Conservation (phyloP, 1,284 basidiomycete species). For the Sanghuangporus sanghuang region DNA sequence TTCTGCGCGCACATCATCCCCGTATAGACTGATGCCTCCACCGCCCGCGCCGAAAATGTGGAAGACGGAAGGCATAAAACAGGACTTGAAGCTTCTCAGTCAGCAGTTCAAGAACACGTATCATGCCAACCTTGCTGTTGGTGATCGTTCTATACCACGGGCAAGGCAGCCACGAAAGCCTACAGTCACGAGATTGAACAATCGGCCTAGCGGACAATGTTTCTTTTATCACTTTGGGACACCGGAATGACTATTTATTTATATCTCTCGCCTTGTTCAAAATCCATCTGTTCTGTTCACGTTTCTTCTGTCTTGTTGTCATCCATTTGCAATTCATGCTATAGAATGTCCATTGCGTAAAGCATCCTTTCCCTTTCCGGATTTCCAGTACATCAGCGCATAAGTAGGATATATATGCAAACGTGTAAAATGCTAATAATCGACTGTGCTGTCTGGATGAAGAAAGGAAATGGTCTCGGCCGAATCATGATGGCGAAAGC, state of each 20-base stretch:
- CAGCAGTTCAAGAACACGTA: background rate
- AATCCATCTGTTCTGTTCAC: background rate
- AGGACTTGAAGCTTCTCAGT: background rate
- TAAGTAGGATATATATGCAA: constrained; percentile 3
- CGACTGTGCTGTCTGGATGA: background rate
- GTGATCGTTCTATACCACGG: background rate
- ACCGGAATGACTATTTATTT: background rate
- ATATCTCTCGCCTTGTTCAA: background rate
- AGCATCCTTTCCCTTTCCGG: too few species aligned
- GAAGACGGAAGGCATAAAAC: background rate
- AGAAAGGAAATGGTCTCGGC: background rate
- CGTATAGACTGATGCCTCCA: background rate
- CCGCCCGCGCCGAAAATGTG: background rate
- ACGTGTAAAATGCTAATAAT: background rate
- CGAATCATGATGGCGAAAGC: background rate
- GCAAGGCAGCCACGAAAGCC: background rate
- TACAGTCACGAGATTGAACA: background rate
- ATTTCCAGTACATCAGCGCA: constrained; percentile 2
- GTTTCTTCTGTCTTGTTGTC: background rate
- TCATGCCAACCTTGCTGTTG: background rate
- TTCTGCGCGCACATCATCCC: background rate
- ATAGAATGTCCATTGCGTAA: background rate
- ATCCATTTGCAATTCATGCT: background rate
- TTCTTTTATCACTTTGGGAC: background rate
- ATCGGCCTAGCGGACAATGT: constrained; percentile 1